Evolutionary conservation across 768 basidiomycete species (phyloP), one percentile per base, ranked within the genome.

Genomic region (Chlorophyllum brunneum): DNA sequence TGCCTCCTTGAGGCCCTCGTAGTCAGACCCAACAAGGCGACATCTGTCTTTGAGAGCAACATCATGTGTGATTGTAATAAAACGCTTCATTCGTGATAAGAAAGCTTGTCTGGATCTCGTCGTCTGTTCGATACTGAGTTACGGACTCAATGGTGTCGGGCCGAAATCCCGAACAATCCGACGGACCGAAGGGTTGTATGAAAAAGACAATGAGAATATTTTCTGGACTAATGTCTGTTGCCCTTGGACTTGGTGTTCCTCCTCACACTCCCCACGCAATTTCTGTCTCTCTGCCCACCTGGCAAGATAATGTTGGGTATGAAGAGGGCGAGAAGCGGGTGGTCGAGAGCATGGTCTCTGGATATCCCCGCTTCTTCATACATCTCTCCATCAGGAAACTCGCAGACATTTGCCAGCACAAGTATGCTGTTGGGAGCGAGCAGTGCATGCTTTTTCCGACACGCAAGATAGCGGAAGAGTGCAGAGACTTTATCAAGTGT

Each of bases 311-410:
- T 60, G 82, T 98, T 16, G 94, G 76, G 10, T 98, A 98, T 60
- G 95, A 98, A 67, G 87, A 92, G 60, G 92, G 92, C 15, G 85
- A 88, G 7, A 81, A 86, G 59, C 76, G 93, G 31, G 83, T 98
- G 4, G 63, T 88, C 1, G 79, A 88, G 51, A 72, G 69, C 5
- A 92, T 95, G 94, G 80, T 88, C 36, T 80, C 84, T 3, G 95
- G 95, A 4, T 99, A 98, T 63, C 95, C 95, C 0, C 74, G 95
- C 47, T 98, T 98, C 70, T 97, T 95, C 68, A 88, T 98, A 48
- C 90, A 97, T 66, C 70, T 82, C 24, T 86, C 78, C 56, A 92
- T 97, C 36, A 79, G 81, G 61, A 90, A 98, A 94, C 87, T 98
- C 55, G 88, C 86, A 0, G 55, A 65, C 1, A 75, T 93, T 47